Percentiles rank a stretch among this genome's conserved stretches.
Evolutionary conservation across 176 grass and related monocot genomes (phyloP).

Genomic region (Metroxylon sagu): DNA sequence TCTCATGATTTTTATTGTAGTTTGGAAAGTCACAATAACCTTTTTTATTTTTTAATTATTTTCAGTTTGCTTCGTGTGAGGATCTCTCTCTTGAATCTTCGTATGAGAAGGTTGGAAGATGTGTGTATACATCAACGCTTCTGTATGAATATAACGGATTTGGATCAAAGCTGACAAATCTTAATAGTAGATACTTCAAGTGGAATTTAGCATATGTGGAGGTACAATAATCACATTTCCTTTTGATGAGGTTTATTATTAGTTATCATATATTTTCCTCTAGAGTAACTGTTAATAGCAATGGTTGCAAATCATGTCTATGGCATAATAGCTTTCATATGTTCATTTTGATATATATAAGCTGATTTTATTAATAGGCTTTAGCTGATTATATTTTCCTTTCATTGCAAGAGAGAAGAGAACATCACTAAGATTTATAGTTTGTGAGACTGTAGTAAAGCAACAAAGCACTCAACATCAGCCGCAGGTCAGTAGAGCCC

Average conservation of each 20-base stretch:
- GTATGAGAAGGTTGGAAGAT: constrained; percentile 93
- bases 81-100: constrained; percentile 80
- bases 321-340: no score
- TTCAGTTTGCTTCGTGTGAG: constrained; percentile 71
- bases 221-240: constrained; percentile 17
- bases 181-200: constrained; percentile 22
- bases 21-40: not conserved
- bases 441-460: no score
- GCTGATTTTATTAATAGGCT: no score
- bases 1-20: no score
- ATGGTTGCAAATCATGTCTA: no score
- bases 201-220: constrained; percentile 79
- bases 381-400: no score
- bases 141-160: constrained; percentile 54
- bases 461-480: no score
- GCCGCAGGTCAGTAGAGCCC: no score
- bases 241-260: not conserved
- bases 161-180: constrained; percentile 32
- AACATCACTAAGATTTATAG: no score
- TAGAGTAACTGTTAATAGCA: no score
- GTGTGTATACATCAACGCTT: constrained; percentile 88
- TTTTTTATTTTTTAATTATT: not conserved
- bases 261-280: not conserved
- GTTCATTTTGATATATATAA: no score
- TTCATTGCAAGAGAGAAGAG: no score